Conservation (phyloP, 768 basidiomycete species). For the Mycena kentingensis region DNA sequence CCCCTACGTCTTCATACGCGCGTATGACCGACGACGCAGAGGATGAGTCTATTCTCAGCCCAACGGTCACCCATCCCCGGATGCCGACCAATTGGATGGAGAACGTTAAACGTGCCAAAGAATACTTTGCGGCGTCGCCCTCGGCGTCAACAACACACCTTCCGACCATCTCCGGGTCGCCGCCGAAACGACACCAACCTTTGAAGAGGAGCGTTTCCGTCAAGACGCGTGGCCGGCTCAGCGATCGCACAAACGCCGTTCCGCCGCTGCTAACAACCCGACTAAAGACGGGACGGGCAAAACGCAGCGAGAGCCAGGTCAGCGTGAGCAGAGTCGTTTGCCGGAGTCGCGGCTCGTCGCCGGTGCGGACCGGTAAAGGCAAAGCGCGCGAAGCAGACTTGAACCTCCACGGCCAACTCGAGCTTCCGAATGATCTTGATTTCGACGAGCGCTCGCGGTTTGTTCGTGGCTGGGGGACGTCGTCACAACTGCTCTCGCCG, state of each 20-base stretch:
- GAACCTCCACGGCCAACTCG: constrained; percentile 16
- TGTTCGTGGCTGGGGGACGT: constrained; percentile 15
- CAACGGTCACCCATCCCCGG: constrained; percentile 11
- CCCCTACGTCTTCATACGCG: constrained; percentile 32
- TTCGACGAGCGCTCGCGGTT: constrained; percentile 16
- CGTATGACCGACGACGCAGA: constrained; percentile 27
- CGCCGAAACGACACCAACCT: constrained; percentile 6
- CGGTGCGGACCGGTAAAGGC: constrained; percentile 22
- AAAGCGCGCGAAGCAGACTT: constrained; percentile 18
- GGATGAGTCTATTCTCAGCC: constrained; percentile 22
- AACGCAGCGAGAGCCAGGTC: constrained; percentile 22
- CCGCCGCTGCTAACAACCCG: constrained; percentile 17
- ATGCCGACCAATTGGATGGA: constrained; percentile 24
- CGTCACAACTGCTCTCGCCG: constrained; percentile 17
- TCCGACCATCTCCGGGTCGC: constrained; percentile 6
- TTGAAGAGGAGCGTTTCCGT: constrained; percentile 17
- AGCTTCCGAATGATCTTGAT: constrained; percentile 11
- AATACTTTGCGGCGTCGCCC: constrained; percentile 14
- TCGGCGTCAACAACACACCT: not conserved
- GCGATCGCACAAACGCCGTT: constrained; percentile 21
- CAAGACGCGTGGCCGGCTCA: constrained; percentile 21
- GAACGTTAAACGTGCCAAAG: constrained; percentile 23
- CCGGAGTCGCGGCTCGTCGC: constrained; percentile 23
- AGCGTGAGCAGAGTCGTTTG: constrained; percentile 22
- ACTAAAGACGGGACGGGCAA: constrained; percentile 8